Conservation (phyloP, 139 green algal genomes). For the Auxenochlorella pyrenoidosa region DNA sequence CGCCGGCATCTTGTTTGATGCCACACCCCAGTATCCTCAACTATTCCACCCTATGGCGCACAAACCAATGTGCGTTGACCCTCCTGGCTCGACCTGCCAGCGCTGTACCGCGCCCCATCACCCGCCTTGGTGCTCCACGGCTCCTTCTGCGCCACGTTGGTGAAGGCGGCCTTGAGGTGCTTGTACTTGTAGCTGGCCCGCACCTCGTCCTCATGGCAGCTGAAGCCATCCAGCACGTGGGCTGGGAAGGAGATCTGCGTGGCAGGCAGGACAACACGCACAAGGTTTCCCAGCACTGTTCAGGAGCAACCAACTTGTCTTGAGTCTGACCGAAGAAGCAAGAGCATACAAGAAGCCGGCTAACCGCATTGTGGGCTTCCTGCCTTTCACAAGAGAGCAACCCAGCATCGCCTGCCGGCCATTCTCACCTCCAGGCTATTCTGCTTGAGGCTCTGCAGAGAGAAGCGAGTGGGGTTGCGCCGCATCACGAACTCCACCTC, state of each 20-base stretch:
- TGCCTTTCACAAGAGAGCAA: background rate
- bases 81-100: no score
- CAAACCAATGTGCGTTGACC: no score
- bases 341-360: no score
- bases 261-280: background rate
- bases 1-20: background rate
- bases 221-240: conserved; percentile 8
- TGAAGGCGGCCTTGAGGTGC: conserved; percentile 37
- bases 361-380: background rate
- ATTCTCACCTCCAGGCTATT: conserved; percentile 23
- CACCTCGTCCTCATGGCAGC: conserved; percentile 3
- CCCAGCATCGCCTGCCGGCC: background rate
- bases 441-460: conserved; percentile 2
- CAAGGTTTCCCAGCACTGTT: no score
- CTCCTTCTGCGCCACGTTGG: conserved; percentile 31
- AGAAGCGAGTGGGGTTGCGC: conserved; percentile 22
- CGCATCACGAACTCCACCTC: conserved; percentile 29
- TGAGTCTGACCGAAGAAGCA: no score
- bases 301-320: no score
- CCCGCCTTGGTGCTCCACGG: conserved; percentile 18
- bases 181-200: conserved; percentile 39
- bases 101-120: background rate
- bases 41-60: no score
- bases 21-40: no score
- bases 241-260: conserved; percentile 17